phyloP scores from a whole-genome alignment of 805 yeast species.

The Lachancea thermotolerans region DNA sequence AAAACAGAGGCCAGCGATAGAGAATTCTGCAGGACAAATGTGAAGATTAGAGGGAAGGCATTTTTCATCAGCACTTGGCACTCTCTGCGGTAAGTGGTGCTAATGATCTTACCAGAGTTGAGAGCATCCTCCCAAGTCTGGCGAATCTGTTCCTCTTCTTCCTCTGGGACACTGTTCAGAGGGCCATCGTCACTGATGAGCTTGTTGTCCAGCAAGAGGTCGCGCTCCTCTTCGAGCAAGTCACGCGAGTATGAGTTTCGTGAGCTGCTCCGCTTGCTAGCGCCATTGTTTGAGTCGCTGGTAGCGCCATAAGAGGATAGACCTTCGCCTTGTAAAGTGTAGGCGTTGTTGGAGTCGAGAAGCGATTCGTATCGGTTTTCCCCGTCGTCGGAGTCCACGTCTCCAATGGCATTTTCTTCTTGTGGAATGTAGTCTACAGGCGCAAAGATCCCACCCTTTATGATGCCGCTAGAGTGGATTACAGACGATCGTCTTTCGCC shows the following conservation, averaged over 20 bases:
- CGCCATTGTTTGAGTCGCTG: not conserved
- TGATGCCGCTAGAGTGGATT: slow-evolving; percentile 29
- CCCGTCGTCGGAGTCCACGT: slow-evolving; percentile 8
- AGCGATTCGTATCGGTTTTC: slow-evolving; percentile 7
- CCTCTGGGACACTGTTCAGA: not conserved
- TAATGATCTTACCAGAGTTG: slow-evolving; percentile 24
- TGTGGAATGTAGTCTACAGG: slow-evolving; percentile 27
- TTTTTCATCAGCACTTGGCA: slow-evolving; percentile 35
- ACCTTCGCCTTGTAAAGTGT: slow-evolving; percentile 17
- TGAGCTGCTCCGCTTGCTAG: not conserved
- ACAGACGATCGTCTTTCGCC: slow-evolving; percentile 28
- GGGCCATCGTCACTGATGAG: slow-evolving; percentile 7
- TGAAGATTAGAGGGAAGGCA: slow-evolving; percentile 58
- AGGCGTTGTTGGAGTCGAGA: slow-evolving; percentile 18
- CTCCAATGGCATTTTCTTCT: slow-evolving; percentile 11
- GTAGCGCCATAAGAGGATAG: slow-evolving; percentile 1
- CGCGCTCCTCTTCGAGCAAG: slow-evolving; percentile 29
- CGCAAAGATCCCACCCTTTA: slow-evolving; percentile 28
- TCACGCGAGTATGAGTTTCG: slow-evolving; percentile 15
- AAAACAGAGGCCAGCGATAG: slow-evolving; percentile 71
- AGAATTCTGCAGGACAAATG: slow-evolving; percentile 65
- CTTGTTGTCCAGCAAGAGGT: slow-evolving; percentile 29
- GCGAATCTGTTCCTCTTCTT: slow-evolving; percentile 17
- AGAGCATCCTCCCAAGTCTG: slow-evolving; percentile 29
- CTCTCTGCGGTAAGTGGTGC: slow-evolving; percentile 36